phyloP scores from a whole-genome alignment of 306 rosid genomes.

The Pueraria montana region DNA sequence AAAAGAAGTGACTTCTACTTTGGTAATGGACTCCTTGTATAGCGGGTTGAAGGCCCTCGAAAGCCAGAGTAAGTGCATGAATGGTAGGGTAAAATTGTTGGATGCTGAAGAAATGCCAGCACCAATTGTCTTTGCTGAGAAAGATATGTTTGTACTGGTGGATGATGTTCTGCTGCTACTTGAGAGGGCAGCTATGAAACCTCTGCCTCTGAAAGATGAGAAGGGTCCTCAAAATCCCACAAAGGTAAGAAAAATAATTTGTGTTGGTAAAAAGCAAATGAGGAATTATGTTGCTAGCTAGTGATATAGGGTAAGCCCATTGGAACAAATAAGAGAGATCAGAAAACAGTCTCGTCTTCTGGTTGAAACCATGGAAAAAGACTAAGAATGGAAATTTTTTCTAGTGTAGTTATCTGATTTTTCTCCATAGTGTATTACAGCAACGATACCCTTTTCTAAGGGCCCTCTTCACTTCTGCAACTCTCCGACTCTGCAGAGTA shows the following conservation, averaged over 20 bases:
- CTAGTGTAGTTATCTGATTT: too few species aligned
- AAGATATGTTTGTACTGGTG: slow-evolving; percentile 86
- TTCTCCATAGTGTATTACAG: too few species aligned
- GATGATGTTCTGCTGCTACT: slow-evolving; percentile 92
- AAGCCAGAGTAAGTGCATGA: slow-evolving; percentile 79
- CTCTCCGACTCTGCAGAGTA: not conserved
- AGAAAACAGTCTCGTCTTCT: too few species aligned
- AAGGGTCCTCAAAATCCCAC: slow-evolving; percentile 99
- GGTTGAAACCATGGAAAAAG: too few species aligned
- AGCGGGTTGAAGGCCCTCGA: slow-evolving; percentile 97
- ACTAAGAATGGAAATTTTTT: too few species aligned
- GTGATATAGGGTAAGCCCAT: too few species aligned
- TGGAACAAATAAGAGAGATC: too few species aligned
- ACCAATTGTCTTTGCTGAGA: slow-evolving; percentile 88
- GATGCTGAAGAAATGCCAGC: slow-evolving; percentile 87
- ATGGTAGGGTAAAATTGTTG: slow-evolving; percentile 66
- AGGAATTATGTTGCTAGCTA: too few species aligned
- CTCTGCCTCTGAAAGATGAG: slow-evolving; percentile 98
- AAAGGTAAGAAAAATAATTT: slow-evolving; percentile 92
- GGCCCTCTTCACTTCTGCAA: too few species aligned
- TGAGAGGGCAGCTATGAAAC: slow-evolving; percentile 96
- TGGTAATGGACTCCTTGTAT: slow-evolving; percentile 98
- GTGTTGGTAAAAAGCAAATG: too few species aligned
- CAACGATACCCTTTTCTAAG: too few species aligned
- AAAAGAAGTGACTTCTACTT: slow-evolving; percentile 95